Evolutionary conservation across 1,139 yeast genomes (phyloP).

Genomic region (Saccharomyces hybrid): DNA sequence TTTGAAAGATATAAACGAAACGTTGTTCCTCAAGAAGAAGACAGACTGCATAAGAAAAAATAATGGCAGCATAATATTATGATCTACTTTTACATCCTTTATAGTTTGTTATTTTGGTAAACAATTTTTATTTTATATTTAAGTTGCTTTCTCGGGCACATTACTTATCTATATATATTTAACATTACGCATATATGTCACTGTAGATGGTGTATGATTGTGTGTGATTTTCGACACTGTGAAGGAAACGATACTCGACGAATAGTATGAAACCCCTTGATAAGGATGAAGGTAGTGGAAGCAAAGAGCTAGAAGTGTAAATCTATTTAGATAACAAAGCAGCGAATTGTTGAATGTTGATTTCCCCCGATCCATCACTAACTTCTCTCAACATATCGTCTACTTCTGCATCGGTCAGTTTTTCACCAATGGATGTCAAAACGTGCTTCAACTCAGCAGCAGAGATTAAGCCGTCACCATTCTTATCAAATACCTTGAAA

Average conservation of each 20-base stretch:
- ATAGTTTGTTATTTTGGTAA: neutral
- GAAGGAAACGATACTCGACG: neutral
- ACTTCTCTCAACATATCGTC: slow-evolving; percentile 96
- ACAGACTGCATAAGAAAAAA: slow-evolving; percentile 23
- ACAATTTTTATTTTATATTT: neutral
- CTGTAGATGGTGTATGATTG: neutral
- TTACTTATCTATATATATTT: neutral
- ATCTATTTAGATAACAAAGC: slow-evolving; percentile 48
- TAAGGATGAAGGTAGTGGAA: slow-evolving; percentile 1
- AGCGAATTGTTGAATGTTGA: slow-evolving; percentile 92
- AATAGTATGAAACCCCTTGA: neutral
- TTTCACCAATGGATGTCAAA: slow-evolving; percentile 93
- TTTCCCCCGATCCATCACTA: slow-evolving; percentile 91
- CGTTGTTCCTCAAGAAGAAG: slow-evolving; percentile 34
- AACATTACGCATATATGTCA: neutral
- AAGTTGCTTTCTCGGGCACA: neutral
- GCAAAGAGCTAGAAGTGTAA: neutral
- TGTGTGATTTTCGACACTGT: neutral
- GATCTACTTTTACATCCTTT: no score
- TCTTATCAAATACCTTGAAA: slow-evolving; percentile 79
- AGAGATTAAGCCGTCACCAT: slow-evolving; percentile 94
- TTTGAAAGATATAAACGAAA: slow-evolving; percentile 32
- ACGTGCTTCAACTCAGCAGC: slow-evolving; percentile 96
- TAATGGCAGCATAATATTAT: neutral
- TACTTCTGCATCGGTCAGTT: slow-evolving; percentile 89